Base-by-base conservation (phyloP, 2,329 filamentous ascomycete genomes). In the Colletotrichum brevisporum region DNA sequence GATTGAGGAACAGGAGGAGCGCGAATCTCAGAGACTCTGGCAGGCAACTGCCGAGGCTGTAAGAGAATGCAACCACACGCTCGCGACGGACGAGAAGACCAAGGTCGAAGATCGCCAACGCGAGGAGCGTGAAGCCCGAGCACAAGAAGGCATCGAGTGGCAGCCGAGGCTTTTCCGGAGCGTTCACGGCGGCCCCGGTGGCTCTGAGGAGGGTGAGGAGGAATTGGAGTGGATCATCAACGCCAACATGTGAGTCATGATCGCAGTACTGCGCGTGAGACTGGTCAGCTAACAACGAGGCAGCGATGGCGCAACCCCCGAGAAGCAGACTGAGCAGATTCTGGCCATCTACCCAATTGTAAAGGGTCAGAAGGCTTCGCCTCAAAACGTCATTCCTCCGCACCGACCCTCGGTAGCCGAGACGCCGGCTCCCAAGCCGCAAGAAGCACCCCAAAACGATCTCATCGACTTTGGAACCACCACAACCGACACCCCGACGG, bases 141-240 rank as follows among this genome's bases (percentile, higher is more conserved):
- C 88, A 39, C 91, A 94, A 55, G 90, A 95, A 12, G 92, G 92
- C 13, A 84, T 94, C 8, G 94, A 97, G 72, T 99, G 96, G 96
- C 89, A 90, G 41, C 95, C 96, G 1, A 90, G 91, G 71, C 86
- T 98, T 13, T 99, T 99, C 85, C 89, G 94, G 69, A 83, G 83
- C 55, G 92, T 97, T 12, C 87, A 88, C 52, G 90, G 90, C 26
- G 92, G 91, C 1, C 89, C 90, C 2, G 91, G 91, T 39, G 91
- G 90, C 1, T 78, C 86, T 4, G 93, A 96, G 71, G 91, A 95
- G 77, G 93, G 93, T 31, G 93, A 97, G 78, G 94, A 97, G 77
- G 94, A 93, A 73, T 83, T 99, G 36, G 96, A 98, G 80, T 99
- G 94, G 94, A 95, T 98, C 76, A 93, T 99, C 76, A 92, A 95